Evolutionary conservation across 1,284 basidiomycete genomes (phyloP).

Genomic region (Chondrostereum purpureum): DNA sequence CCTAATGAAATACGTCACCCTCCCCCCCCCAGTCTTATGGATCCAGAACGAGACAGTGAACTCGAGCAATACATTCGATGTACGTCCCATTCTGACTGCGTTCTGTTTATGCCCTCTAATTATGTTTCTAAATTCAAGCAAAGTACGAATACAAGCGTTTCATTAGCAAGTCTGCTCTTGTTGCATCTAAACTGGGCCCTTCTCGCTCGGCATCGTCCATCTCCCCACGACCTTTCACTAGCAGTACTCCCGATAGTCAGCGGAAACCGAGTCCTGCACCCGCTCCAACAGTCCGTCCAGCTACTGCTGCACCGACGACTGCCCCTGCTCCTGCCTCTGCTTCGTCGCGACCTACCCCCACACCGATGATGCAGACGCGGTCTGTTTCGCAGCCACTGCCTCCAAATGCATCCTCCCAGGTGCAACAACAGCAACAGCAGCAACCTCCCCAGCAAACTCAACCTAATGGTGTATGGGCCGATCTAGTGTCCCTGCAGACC

Average conservation of each 20-base stretch:
- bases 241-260: not conserved
- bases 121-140: constrained; percentile 29
- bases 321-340: not conserved
- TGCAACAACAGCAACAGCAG: constrained; percentile 13
- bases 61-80: constrained; percentile 80
- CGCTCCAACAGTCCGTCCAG: constrained; percentile 5
- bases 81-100: constrained; percentile 26
- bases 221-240: constrained; percentile 12
- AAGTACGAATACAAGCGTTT: constrained; percentile 73
- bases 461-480: constrained; percentile 40
- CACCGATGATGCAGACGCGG: constrained; percentile 15
- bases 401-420: constrained; percentile 5
- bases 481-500: constrained; percentile 43
- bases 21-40: constrained; percentile 73
- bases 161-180: constrained; percentile 38
- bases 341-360: constrained; percentile 22
- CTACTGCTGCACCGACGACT: constrained; percentile 9
- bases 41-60: constrained; percentile 76
- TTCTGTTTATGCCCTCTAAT: constrained; percentile 1
- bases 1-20: constrained; percentile 72
- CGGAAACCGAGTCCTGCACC: not conserved
- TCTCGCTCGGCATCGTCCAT: constrained; percentile 34
- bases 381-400: constrained; percentile 13
- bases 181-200: constrained; percentile 40
- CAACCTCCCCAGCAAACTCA: constrained; percentile 16